Percentiles rank a stretch among this genome's conserved stretches.
phyloP scores from a whole-genome alignment of 441 rosid species.

The Pelargonium cotyledonis region DNA sequence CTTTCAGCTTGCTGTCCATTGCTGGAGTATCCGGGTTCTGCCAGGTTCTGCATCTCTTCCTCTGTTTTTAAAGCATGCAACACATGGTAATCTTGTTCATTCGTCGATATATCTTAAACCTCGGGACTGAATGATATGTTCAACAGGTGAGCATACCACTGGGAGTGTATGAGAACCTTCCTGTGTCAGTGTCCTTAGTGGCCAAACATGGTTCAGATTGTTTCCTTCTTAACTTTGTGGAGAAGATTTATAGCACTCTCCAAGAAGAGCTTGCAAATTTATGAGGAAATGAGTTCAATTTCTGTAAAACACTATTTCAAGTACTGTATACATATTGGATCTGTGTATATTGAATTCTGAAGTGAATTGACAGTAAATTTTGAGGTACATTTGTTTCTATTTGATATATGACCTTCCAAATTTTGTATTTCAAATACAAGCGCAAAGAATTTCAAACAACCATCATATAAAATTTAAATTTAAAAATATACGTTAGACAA shows the following conservation, averaged over 20 bases:
- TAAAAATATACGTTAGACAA: too few species aligned
- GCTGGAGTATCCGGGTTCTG: conserved; percentile 86
- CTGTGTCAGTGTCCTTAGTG: conserved; percentile 63
- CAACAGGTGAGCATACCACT: conserved; percentile 68
- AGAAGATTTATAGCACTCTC: conserved; percentile 38
- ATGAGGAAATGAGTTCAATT: conserved; percentile 3
- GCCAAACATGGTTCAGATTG: conserved; percentile 73
- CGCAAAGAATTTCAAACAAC: too few species aligned
- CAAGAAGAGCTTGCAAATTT: conserved; percentile 28
- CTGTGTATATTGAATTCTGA: too few species aligned
- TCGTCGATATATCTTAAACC: too few species aligned
- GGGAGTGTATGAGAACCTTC: conserved; percentile 51
- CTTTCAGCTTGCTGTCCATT: conserved; percentile 66
- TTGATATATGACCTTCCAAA: too few species aligned
- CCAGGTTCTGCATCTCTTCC: conserved; percentile 41
- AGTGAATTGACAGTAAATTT: too few species aligned
- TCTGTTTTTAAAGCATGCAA: background rate
- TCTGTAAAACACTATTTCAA: too few species aligned
- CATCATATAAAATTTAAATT: too few species aligned
- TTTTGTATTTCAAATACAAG: too few species aligned
- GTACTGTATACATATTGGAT: too few species aligned
- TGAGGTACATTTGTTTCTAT: too few species aligned
- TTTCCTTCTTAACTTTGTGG: conserved; percentile 63
- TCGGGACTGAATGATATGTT: too few species aligned
- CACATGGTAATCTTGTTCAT: background rate